Conservation (phyloP, 2,329 filamentous ascomycete species). For the Paraphoma sp. region DNA sequence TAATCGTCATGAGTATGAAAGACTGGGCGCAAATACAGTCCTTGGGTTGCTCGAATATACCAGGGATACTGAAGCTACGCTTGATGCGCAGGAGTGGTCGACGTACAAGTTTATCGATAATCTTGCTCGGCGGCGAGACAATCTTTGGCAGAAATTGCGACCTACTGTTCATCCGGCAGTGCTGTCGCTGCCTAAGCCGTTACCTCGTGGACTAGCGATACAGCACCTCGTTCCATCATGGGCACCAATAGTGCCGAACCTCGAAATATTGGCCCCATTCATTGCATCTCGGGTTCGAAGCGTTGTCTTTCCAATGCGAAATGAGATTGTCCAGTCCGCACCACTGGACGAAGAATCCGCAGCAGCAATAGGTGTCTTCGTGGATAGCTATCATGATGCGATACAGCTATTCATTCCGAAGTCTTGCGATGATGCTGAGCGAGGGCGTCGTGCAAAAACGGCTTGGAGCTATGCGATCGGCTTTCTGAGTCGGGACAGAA, state of each 20-base stretch:
- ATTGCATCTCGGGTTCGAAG: slow-evolving; percentile 26
- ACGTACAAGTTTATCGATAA: slow-evolving; percentile 45
- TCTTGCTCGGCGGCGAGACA: slow-evolving; percentile 41
- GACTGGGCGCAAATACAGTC: slow-evolving; percentile 12
- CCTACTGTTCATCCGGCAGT: slow-evolving; percentile 26
- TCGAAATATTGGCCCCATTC: slow-evolving; percentile 30
- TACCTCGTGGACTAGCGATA: slow-evolving; percentile 43
- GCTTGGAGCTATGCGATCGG: slow-evolving; percentile 40
- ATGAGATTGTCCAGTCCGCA: slow-evolving; percentile 19
- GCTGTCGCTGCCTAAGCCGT: slow-evolving; percentile 31
- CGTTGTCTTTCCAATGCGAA: slow-evolving; percentile 27
- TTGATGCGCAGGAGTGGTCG: slow-evolving; percentile 17
- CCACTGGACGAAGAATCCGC: slow-evolving; percentile 28
- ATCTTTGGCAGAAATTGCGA: slow-evolving; percentile 39
- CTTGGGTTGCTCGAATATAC: slow-evolving; percentile 14
- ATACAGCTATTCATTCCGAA: slow-evolving; percentile 31
- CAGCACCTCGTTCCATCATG: slow-evolving; percentile 36
- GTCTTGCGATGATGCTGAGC: slow-evolving; percentile 10
- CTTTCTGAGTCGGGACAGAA: slow-evolving; percentile 30
- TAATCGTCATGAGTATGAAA: slow-evolving; percentile 19
- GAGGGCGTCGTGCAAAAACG: slow-evolving; percentile 14
- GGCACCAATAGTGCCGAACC: slow-evolving; percentile 4
- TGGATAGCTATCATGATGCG: slow-evolving; percentile 42
- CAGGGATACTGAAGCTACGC: background rate
- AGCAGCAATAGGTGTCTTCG: slow-evolving; percentile 39